Conservation (phyloP, 345 rosid genomes). For the Pelargonium nanum region DNA sequence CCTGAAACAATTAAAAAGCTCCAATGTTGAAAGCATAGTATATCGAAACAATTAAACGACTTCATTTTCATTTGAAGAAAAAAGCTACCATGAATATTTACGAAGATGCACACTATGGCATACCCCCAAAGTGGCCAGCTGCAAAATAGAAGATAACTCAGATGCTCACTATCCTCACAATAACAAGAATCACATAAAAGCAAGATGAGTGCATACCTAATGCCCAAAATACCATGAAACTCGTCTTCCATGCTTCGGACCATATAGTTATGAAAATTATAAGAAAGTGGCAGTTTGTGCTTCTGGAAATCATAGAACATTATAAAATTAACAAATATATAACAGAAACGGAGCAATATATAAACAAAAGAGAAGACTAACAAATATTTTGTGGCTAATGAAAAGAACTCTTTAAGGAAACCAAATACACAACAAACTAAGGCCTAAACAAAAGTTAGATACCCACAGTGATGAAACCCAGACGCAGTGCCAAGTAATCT, state of each 20-base stretch:
- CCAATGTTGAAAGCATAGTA: background rate
- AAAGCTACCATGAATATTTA: constrained; percentile 68
- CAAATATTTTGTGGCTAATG: no score
- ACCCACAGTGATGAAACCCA: constrained; percentile 79
- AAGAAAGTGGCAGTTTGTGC: constrained; percentile 74
- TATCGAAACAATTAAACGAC: background rate
- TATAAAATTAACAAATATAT: background rate
- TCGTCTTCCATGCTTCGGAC: constrained; percentile 97
- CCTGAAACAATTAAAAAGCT: constrained; percentile 35
- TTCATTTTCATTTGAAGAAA: constrained; percentile 1
- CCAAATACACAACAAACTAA: background rate
- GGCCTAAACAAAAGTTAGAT: constrained; percentile 8
- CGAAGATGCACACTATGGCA: constrained; percentile 78
- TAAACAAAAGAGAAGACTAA: no score
- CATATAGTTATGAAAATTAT: constrained; percentile 83
- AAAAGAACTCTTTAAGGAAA: no score
- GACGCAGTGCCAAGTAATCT: constrained; percentile 77
- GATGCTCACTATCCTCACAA: background rate
- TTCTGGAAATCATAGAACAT: constrained; percentile 39
- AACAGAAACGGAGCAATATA: background rate
- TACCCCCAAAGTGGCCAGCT: constrained; percentile 96
- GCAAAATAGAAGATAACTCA: constrained; percentile 17
- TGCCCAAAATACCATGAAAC: constrained; percentile 84
- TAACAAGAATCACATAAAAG: no score
- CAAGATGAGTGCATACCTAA: constrained; percentile 36